Conservation (phyloP, 1,284 basidiomycete species). For the Ustilago bromivora region DNA sequence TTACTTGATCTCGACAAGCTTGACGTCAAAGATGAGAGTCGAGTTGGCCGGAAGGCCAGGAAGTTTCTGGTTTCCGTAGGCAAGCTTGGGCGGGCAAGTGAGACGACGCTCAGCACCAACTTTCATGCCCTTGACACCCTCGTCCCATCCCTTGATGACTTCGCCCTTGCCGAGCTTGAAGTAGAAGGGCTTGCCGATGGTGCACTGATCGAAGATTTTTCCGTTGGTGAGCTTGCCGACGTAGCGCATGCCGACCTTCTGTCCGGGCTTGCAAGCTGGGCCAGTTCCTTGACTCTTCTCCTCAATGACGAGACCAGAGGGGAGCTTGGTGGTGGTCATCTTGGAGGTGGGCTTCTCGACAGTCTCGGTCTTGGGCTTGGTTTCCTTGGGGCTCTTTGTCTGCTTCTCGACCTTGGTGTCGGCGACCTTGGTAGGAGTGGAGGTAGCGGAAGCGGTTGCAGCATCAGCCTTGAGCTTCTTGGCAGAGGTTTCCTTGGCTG, state of each 20-base stretch:
- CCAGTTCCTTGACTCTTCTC: slow-evolving; percentile 85
- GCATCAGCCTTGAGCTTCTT: slow-evolving; percentile 77
- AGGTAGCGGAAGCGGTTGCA: slow-evolving; percentile 63
- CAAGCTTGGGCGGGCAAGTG: slow-evolving; percentile 77
- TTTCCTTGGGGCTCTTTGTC: slow-evolving; percentile 53
- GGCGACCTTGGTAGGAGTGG: slow-evolving; percentile 70
- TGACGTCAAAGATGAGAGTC: slow-evolving; percentile 74
- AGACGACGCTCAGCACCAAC: slow-evolving; percentile 88
- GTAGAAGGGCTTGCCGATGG: slow-evolving; percentile 85
- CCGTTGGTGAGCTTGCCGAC: slow-evolving; percentile 88
- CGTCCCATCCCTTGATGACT: slow-evolving; percentile 91
- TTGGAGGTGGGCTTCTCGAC: slow-evolving; percentile 39
- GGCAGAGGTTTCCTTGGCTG: slow-evolving; percentile 68
- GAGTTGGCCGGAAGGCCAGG: slow-evolving; percentile 73
- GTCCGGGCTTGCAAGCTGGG: slow-evolving; percentile 85
- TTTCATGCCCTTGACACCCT: slow-evolving; percentile 90
- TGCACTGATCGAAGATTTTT: slow-evolving; percentile 89
- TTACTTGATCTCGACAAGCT: slow-evolving; percentile 70
- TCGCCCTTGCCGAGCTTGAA: slow-evolving; percentile 89
- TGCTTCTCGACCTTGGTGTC: slow-evolving; percentile 68
- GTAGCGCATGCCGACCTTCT: slow-evolving; percentile 86
- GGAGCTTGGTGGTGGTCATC: slow-evolving; percentile 72
- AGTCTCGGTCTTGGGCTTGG: slow-evolving; percentile 44
- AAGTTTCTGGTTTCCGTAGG: slow-evolving; percentile 73
- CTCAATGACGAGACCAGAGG: slow-evolving; percentile 81